These are phyloP conservation scores for Colletotrichum cereale DNA, from an alignment of 2,329 filamentous ascomycete genomes.

Conservation along the genomic window DNA sequence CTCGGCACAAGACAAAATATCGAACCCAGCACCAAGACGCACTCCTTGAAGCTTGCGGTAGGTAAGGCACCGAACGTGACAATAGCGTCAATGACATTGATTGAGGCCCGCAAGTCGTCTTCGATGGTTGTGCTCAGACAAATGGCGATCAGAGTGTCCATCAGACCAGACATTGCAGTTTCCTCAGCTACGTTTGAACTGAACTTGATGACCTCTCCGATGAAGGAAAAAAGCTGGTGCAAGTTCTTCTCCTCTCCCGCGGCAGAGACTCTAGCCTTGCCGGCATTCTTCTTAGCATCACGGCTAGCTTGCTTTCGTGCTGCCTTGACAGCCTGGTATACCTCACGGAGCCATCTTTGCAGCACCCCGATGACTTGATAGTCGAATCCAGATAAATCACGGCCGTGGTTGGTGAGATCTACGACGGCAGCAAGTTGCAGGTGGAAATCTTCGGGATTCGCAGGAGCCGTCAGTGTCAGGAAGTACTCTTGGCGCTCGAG, in stretches of 20 bases:
- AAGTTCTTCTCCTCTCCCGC: constrained; percentile 72
- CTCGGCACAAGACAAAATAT: constrained; percentile 75
- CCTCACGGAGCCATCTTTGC: constrained; percentile 69
- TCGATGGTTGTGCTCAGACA: constrained; percentile 75
- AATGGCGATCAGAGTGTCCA: constrained; percentile 73
- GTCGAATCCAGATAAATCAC: constrained; percentile 74
- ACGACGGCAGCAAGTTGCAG: constrained; percentile 74
- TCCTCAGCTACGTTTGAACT: constrained; percentile 78
- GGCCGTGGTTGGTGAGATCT: constrained; percentile 71
- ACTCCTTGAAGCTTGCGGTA: constrained; percentile 70
- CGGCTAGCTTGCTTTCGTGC: constrained; percentile 64
- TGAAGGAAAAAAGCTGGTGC: constrained; percentile 72
- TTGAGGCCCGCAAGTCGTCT: constrained; percentile 75
- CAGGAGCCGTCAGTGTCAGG: constrained; percentile 68
- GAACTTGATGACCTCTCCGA: constrained; percentile 80
- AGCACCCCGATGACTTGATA: constrained; percentile 75
- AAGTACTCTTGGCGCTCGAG: constrained; percentile 77
- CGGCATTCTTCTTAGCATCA: constrained; percentile 52
- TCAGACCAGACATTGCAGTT: constrained; percentile 69
- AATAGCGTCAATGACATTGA: constrained; percentile 76
- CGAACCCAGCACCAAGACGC: constrained; percentile 78
- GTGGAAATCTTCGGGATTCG: constrained; percentile 73
- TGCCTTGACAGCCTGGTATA: constrained; percentile 65
- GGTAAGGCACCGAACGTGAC: constrained; percentile 81
- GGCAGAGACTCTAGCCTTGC: constrained; percentile 55